phyloP scores from a whole-genome alignment of 305 asterid genomes.

The Rubia peregrina region DNA sequence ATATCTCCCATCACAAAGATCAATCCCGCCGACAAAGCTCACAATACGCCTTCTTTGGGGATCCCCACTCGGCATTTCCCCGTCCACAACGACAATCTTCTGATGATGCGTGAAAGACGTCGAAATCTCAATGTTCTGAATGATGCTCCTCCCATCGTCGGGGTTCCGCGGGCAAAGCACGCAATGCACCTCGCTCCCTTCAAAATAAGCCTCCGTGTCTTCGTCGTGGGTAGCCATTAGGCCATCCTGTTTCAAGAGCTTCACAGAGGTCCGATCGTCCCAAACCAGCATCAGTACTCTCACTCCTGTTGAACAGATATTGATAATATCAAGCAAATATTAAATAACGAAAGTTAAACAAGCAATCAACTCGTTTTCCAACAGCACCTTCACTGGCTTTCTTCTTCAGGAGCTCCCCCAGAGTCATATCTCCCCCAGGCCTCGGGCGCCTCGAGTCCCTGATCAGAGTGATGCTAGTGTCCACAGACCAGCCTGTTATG shows the following conservation, averaged over 20 bases:
- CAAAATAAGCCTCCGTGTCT: constrained; percentile 46
- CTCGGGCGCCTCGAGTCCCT: constrained; percentile 63
- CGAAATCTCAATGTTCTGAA: constrained; percentile 47
- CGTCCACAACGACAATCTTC: constrained; percentile 63
- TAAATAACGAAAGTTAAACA: no score
- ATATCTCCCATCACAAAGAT: constrained; percentile 78
- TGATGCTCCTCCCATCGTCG: constrained; percentile 66
- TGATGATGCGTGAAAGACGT: constrained; percentile 87
- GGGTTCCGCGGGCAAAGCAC: constrained; percentile 83
- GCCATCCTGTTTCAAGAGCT: constrained; percentile 56
- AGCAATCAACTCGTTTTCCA: no score
- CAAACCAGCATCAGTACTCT: constrained; percentile 72
- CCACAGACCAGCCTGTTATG: constrained; percentile 86
- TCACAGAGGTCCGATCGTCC: constrained; percentile 80
- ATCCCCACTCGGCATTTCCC: constrained; percentile 41
- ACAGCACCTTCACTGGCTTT: constrained; percentile 52
- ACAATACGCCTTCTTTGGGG: constrained; percentile 43
- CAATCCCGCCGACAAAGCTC: constrained; percentile 82
- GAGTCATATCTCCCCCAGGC: constrained; percentile 58
- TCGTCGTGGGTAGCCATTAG: constrained; percentile 80
- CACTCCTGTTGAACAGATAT: constrained; percentile 15
- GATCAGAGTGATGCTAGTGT: constrained; percentile 55
- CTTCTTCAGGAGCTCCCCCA: constrained; percentile 71
- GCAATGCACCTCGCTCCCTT: constrained; percentile 55
- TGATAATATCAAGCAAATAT: no score